Percentiles rank a stretch among this genome's conserved stretches.
These are phyloP conservation scores for Thraustochytrium sp. DNA, from an alignment of 352 stramenopile species.

Conservation along the genomic window DNA sequence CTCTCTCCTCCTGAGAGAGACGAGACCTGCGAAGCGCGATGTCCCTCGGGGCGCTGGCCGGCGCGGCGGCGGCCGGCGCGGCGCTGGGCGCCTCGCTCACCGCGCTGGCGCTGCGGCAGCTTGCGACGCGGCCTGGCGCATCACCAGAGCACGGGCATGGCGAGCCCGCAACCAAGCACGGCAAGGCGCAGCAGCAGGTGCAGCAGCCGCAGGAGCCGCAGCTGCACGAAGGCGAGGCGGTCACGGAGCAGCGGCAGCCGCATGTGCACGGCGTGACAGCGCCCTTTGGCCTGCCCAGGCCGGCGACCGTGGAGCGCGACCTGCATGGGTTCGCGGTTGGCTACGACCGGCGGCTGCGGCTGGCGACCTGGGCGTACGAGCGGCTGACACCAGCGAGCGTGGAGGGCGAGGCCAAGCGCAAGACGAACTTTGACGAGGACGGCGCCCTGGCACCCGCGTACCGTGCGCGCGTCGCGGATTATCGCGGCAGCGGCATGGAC, in stretches of 20 bases:
- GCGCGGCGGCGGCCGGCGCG: not conserved
- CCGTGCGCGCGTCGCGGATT: slow-evolving; percentile 74
- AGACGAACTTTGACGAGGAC: slow-evolving; percentile 78
- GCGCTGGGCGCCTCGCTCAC: not conserved
- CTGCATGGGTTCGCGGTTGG: slow-evolving; percentile 70
- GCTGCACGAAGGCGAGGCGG: not conserved
- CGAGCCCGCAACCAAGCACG: not conserved
- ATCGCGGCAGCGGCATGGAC: slow-evolving; percentile 83
- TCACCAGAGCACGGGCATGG: no score
- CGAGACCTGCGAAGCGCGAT: no score
- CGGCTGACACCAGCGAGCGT: slow-evolving; percentile 67
- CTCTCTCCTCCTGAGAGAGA: no score
- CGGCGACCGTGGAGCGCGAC: slow-evolving; percentile 60
- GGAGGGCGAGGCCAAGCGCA: slow-evolving; percentile 67
- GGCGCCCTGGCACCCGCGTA: slow-evolving; percentile 63
- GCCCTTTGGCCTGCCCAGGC: slow-evolving; percentile 9
- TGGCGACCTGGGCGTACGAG: slow-evolving; percentile 75
- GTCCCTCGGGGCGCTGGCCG: no score
- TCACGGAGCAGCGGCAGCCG: not conserved
- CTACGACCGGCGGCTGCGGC: slow-evolving; percentile 73
- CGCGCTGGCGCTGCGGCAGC: not conserved
- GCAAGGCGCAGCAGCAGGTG: not conserved
- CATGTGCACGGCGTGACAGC: slow-evolving; percentile 34
- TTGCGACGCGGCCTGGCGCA: not conserved
- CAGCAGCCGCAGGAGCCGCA: not conserved